Conservation (phyloP, 768 basidiomycete species). For the Krasilnikovozyma curviuscula region DNA sequence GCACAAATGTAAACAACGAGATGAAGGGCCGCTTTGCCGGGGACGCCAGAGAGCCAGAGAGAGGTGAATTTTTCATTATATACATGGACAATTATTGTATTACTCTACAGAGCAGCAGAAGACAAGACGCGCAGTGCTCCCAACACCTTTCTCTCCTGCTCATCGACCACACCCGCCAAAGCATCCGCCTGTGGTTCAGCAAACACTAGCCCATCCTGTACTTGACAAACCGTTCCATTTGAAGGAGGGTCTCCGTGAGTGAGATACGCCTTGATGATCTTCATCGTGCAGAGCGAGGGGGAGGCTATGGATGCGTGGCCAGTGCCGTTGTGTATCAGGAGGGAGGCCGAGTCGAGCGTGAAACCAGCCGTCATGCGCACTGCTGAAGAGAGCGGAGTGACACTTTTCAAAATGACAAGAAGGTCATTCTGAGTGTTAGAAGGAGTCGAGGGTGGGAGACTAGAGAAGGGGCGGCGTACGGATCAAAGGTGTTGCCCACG, state of each 20-base stretch:
- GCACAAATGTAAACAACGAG: too few relatives aligned
- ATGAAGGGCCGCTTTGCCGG: too few relatives aligned
- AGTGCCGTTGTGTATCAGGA: slow-evolving; percentile 14
- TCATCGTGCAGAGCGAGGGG: slow-evolving; percentile 14
- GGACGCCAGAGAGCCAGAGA: too few relatives aligned
- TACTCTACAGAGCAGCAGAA: too few relatives aligned
- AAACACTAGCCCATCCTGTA: slow-evolving; percentile 13
- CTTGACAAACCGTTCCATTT: slow-evolving; percentile 8
- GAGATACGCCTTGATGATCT: slow-evolving; percentile 10
- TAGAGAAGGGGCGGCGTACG: too few relatives aligned
- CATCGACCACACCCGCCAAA: neutral
- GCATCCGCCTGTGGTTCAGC: neutral
- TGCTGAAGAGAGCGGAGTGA: slow-evolving; percentile 14
- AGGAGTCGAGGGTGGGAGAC: too few relatives aligned
- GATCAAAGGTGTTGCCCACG: slow-evolving; percentile 11
- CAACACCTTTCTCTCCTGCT: too few relatives aligned
- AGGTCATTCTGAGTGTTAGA: too few relatives aligned
- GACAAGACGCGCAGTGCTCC: too few relatives aligned
- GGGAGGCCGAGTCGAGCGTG: slow-evolving; percentile 9
- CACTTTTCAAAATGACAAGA: too few relatives aligned
- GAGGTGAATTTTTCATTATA: too few relatives aligned
- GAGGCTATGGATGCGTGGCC: slow-evolving; percentile 15
- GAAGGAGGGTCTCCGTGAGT: slow-evolving; percentile 11
- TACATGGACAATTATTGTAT: too few relatives aligned
- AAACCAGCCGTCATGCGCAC: slow-evolving; percentile 6